Evolutionary conservation across 2,329 filamentous ascomycete species (phyloP).

Genomic region (Gnomoniopsis sp.): DNA sequence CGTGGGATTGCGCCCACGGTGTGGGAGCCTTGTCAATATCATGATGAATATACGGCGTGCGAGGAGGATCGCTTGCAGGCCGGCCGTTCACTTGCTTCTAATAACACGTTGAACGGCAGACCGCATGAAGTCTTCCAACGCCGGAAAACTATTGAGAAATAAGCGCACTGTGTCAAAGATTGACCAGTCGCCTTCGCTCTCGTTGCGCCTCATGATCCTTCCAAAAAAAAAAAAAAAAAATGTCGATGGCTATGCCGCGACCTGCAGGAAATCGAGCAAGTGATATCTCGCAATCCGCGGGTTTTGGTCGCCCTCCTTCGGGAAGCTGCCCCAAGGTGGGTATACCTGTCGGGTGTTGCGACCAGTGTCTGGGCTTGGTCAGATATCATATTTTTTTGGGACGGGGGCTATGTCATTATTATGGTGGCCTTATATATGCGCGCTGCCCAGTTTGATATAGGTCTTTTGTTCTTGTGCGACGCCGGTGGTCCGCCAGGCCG

Average conservation of each 20-base stretch:
- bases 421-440: conserved; percentile 10
- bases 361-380: conserved; percentile 8
- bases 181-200: not conserved
- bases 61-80: not conserved
- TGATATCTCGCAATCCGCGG: conserved; percentile 7
- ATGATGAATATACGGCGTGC: not conserved
- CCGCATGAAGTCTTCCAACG: not conserved
- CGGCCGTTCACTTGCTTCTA: too few relatives aligned
- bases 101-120: not conserved
- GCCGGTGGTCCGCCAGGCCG: not conserved
- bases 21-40: conserved; percentile 2
- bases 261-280: conserved; percentile 7
- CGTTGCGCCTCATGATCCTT: not conserved
- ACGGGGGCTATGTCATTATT: not conserved
- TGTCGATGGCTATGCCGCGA: not conserved
- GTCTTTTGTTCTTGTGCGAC: conserved; percentile 6
- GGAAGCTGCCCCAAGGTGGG: conserved; percentile 5
- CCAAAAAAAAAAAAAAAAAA: too few relatives aligned
- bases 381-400: conserved; percentile 15
- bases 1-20: not conserved
- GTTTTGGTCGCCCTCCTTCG: not conserved
- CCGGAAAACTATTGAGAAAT: too few relatives aligned
- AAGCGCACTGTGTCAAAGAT: not conserved
- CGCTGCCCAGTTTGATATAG: conserved; percentile 4
- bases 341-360: not conserved